phyloP scores from a whole-genome alignment of 2,329 filamentous ascomycete species.

The Exophiala sideris region DNA sequence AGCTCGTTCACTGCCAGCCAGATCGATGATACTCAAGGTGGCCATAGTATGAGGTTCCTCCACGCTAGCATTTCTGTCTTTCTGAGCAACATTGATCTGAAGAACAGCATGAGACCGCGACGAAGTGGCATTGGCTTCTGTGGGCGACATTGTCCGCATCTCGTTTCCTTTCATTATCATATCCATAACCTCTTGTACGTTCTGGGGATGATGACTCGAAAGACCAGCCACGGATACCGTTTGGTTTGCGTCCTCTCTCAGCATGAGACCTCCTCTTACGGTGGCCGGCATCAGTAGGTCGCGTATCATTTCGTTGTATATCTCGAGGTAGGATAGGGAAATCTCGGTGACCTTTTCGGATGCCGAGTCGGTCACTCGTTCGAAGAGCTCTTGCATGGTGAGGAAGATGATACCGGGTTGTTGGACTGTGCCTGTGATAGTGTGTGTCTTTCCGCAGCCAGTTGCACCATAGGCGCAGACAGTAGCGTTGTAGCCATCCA shows the following conservation, averaged over 20 bases:
- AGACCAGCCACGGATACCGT: constrained; percentile 86
- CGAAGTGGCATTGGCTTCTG: constrained; percentile 94
- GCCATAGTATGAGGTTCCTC: constrained; percentile 98
- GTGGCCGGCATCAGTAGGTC: constrained; percentile 85
- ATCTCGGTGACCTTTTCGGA: constrained; percentile 87
- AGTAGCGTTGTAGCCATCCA: constrained; percentile 97
- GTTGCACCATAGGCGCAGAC: constrained; percentile 98
- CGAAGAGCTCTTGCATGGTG: constrained; percentile 98
- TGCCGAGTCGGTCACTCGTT: constrained; percentile 83
- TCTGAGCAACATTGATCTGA: constrained; percentile 93
- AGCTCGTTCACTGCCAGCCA: constrained; percentile 91
- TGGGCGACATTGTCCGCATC: constrained; percentile 91
- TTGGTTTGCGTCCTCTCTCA: constrained; percentile 92
- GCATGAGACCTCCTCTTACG: constrained; percentile 79
- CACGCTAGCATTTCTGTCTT: constrained; percentile 86
- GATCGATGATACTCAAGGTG: constrained; percentile 94
- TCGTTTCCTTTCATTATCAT: constrained; percentile 97
- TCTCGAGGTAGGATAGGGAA: constrained; percentile 91
- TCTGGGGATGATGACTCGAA: constrained; percentile 84
- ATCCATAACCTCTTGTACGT: constrained; percentile 97
- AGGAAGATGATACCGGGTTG: constrained; percentile 97
- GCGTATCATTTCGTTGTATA: constrained; percentile 98
- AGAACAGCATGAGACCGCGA: constrained; percentile 95
- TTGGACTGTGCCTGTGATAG: constrained; percentile 86
- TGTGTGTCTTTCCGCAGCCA: constrained; percentile 97